A percentile compares a stretch with the other conserved stretches of the same genome.
Conservation (phyloP, 2,329 filamentous ascomycete genomes). For the Sodiomyces alkalinus region DNA sequence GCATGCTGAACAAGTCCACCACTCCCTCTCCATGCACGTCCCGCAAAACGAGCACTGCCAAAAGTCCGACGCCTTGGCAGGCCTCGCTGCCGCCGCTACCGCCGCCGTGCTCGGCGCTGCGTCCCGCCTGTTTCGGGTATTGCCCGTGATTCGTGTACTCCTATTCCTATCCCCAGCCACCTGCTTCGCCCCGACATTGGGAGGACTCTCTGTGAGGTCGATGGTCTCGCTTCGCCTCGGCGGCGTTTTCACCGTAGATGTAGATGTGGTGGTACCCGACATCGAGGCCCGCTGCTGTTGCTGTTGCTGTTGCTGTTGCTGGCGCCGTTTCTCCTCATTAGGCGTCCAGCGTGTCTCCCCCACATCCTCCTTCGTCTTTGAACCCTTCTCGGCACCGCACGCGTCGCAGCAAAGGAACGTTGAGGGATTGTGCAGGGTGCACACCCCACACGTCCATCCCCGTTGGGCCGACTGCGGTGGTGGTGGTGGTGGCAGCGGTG, state of each 20-base stretch:
- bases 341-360: slow-evolving; percentile 8
- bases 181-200: slow-evolving; percentile 7
- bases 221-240: slow-evolving; percentile 8
- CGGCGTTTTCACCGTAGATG: not conserved
- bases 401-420: slow-evolving; percentile 40
- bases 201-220: slow-evolving; percentile 19
- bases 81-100: slow-evolving; percentile 8
- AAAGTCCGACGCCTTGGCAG: slow-evolving; percentile 11
- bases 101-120: too few relatives aligned
- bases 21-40: slow-evolving; percentile 33
- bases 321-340: slow-evolving; percentile 9
- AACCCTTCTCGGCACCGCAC: slow-evolving; percentile 23
- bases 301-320: slow-evolving; percentile 8
- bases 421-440: slow-evolving; percentile 40
- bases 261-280: too few relatives aligned
- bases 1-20: slow-evolving; percentile 42
- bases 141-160: too few relatives aligned
- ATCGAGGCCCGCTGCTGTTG: not conserved
- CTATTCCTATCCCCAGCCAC: slow-evolving; percentile 4
- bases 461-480: slow-evolving; percentile 4
- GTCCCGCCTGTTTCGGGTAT: too few relatives aligned
- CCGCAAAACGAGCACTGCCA: slow-evolving; percentile 40
- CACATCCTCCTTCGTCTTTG: too few relatives aligned
- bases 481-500: slow-evolving; percentile 1
- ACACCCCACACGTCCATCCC: slow-evolving; percentile 38